These are phyloP conservation scores for Drechmeria coniospora DNA, from an alignment of 2,329 filamentous ascomycete genomes.

Conservation along the genomic window DNA sequence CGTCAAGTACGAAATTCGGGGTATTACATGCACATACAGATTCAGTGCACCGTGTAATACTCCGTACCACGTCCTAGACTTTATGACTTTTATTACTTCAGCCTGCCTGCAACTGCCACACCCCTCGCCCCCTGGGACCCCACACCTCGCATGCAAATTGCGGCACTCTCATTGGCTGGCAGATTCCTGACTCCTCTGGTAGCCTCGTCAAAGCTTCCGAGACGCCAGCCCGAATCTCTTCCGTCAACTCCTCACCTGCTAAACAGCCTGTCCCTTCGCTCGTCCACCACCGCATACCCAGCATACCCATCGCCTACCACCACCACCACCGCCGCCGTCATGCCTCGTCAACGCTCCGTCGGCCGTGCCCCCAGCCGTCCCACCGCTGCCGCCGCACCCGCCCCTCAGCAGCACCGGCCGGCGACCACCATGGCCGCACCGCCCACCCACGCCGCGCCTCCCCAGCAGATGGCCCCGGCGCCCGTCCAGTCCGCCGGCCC, in stretches of 20 bases:
- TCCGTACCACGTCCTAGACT: no score
- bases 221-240: slow-evolving; percentile 12
- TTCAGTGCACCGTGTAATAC: no score
- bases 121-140: no score
- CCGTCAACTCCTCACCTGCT: neutral
- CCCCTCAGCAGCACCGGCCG: slow-evolving; percentile 50
- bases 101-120: no score
- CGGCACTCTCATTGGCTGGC: no score
- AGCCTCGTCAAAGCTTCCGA: slow-evolving; percentile 7
- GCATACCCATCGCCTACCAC: slow-evolving; percentile 3
- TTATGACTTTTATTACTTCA: no score
- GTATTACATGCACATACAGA: no score
- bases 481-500: slow-evolving; percentile 48
- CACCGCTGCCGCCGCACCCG: slow-evolving; percentile 41
- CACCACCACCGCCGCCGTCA: slow-evolving; percentile 22
- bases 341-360: slow-evolving; percentile 67
- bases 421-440: slow-evolving; percentile 50
- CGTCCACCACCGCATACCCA: slow-evolving; percentile 3
- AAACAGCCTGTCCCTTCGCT: slow-evolving; percentile 2
- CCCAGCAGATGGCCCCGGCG: slow-evolving; percentile 31
- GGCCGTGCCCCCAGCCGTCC: slow-evolving; percentile 52
- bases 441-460: slow-evolving; percentile 31
- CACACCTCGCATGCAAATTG: no score
- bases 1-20: no score
- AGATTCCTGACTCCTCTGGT: neutral